These are phyloP conservation scores for Aspergillus viridinutans DNA, from an alignment of 2,329 filamentous ascomycete genomes.

Conservation along the genomic window DNA sequence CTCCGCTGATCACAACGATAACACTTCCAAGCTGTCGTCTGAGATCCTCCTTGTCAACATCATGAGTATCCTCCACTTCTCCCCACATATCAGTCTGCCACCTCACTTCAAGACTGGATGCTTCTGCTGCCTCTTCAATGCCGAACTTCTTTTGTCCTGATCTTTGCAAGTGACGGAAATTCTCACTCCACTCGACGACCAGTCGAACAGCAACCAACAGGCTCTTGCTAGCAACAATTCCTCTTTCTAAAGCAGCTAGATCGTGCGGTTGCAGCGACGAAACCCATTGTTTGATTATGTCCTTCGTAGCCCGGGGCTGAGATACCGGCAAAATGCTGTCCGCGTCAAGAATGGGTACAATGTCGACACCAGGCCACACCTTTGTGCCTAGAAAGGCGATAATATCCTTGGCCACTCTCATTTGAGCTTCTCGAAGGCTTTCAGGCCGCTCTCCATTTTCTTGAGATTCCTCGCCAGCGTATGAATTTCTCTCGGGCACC, in stretches of 20 bases:
- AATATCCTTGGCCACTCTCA: constrained; percentile 63
- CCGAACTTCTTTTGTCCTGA: constrained; percentile 55
- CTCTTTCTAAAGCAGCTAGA: constrained; percentile 80
- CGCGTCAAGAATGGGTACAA: constrained; percentile 75
- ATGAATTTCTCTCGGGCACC: constrained; percentile 57
- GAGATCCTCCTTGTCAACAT: constrained; percentile 89
- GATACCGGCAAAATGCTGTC: constrained; percentile 69
- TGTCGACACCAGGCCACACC: constrained; percentile 79
- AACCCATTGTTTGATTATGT: constrained; percentile 76
- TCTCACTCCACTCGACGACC: constrained; percentile 82
- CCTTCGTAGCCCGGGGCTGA: constrained; percentile 70
- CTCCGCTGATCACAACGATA: constrained; percentile 70
- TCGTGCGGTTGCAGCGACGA: constrained; percentile 69
- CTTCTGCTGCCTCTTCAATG: constrained; percentile 74
- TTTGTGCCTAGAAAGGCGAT: constrained; percentile 65
- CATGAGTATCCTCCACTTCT: constrained; percentile 96
- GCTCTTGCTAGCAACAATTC: constrained; percentile 80
- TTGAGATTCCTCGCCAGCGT: constrained; percentile 49
- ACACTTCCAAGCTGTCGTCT: constrained; percentile 83
- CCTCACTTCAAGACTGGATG: constrained; percentile 75
- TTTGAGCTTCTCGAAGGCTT: constrained; percentile 69
- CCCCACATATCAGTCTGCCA: constrained; percentile 94
- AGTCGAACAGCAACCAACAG: constrained; percentile 72
- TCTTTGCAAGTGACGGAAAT: constrained; percentile 53
- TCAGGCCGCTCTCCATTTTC: constrained; percentile 47